Evolutionary conservation across 768 basidiomycete species (phyloP), one percentile per base, ranked within the genome.

Genomic region (Lactarius akahatsu): DNA sequence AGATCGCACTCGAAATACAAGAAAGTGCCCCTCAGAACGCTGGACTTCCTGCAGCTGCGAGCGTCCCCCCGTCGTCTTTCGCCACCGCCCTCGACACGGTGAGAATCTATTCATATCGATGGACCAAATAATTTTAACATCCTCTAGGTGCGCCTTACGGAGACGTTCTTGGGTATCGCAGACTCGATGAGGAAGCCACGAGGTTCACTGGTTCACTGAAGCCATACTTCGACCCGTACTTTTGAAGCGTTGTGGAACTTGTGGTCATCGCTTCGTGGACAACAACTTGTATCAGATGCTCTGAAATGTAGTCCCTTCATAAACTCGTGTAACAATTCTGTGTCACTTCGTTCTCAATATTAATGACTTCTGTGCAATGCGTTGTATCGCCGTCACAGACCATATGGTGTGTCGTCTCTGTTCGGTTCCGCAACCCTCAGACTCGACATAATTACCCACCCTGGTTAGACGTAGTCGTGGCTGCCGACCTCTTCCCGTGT

Each of bases 151-250:
- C 80, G 80, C 64, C 78, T 86, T 4, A 80, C 85, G 0, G 77
- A 86, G 70, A 82, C 85, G 1, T 87, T 87, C 79, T 73, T 86
- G 23, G 81, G 81, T 36, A 80, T 87, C 64, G 84, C 85, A 1
- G 83, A 85, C 62, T 85, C 86, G 1, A 71, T 87, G 74, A 77
- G 79, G 68, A 87, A 83, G 68, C 82, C 85, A 4, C 75, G 85
- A 66, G 86, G 82, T 1, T 77, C 80, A 13, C 72, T 86, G 62
- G 70, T 85, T 70, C 74, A 73, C 20, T 73, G 58, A 71, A n/a
- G 18, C 30, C 28, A 18, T 56, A 32, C 20, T 32, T 52, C 26
- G 26, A 26, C 26, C n/a, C 50, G 23, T 23, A 26, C 13, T 26
- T 52, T 52, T 52, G 23, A 26, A 50, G 11, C 23, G 50, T n/a